Evolutionary conservation across 495 filamentous ascomycete genomes (phyloP).

Genomic region (Tuber borchii): DNA sequence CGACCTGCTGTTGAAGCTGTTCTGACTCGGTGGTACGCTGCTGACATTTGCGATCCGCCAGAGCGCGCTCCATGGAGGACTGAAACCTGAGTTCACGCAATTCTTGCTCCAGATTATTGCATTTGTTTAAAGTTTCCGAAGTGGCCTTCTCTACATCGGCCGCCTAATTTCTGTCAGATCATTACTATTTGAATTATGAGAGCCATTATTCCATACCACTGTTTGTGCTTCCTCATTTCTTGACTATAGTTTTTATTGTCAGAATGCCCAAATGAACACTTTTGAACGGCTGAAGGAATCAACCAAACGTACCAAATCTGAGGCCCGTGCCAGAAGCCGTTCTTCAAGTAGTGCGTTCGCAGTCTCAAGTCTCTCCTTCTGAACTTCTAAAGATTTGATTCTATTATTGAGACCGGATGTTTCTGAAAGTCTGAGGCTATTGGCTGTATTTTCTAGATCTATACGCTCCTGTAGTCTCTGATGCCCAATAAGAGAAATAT

Average conservation of each 20-base stretch:
- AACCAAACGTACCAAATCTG: not conserved
- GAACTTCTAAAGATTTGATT: slow-evolving; percentile 31
- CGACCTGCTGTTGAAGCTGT: not conserved
- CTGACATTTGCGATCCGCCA: not conserved
- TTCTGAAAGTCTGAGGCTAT: slow-evolving; percentile 32
- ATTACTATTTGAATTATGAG: not conserved
- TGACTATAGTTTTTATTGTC: not conserved
- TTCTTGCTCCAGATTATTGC: not conserved
- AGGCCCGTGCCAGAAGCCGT: not conserved
- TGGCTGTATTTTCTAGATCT: slow-evolving; percentile 32
- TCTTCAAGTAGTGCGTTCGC: slow-evolving; percentile 9
- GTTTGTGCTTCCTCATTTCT: not conserved
- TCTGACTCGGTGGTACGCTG: not conserved
- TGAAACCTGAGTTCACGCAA: not conserved
- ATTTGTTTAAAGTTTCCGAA: not conserved
- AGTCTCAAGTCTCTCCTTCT: slow-evolving; percentile 31
- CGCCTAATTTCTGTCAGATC: not conserved
- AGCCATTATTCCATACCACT: not conserved
- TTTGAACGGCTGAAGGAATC: not conserved
- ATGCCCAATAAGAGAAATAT: slow-evolving; percentile 22
- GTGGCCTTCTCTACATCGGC: not conserved
- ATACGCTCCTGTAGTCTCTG: slow-evolving; percentile 36
- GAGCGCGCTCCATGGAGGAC: not conserved
- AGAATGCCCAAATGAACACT: not conserved
- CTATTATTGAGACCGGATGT: slow-evolving; percentile 34